Percentiles rank a stretch among this genome's conserved stretches.
Evolutionary conservation across 164 flowering plant species (phyloP).

Genomic region (Buxus sempervirens): DNA sequence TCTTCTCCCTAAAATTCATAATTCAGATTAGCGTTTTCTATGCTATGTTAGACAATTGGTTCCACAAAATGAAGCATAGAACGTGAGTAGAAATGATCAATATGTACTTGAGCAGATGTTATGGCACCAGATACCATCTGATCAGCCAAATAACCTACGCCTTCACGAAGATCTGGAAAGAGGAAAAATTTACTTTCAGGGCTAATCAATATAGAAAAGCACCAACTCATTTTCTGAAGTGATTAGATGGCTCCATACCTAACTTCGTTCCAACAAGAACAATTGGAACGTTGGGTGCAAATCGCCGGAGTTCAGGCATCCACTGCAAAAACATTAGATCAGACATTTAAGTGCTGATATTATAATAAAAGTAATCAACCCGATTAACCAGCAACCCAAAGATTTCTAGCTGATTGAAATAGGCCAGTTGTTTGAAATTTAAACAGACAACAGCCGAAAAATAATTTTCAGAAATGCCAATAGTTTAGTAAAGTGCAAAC

Average conservation of each 20-base stretch:
- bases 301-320: constrained; percentile 98
- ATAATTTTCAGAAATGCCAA: neutral
- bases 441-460: neutral
- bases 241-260: constrained; percentile 39
- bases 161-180: constrained; percentile 81
- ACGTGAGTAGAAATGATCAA: neutral
- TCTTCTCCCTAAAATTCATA: constrained; percentile 72
- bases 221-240: neutral
- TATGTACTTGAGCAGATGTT: constrained; percentile 71
- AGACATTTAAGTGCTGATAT: neutral
- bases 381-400: neutral
- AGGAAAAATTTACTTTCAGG: neutral
- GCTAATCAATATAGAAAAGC: neutral
- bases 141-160: constrained; percentile 68
- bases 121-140: constrained; percentile 63
- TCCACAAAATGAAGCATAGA: neutral
- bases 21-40: neutral
- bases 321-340: constrained; percentile 45
- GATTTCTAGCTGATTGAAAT: neutral
- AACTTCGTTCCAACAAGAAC: constrained; percentile 96
- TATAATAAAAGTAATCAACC: no score
- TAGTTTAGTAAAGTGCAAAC: constrained; percentile 9
- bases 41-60: neutral
- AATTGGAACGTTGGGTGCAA: constrained; percentile 94
- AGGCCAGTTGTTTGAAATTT: no score